Percentiles rank a stretch among this genome's conserved stretches.
Evolutionary conservation across 2,329 filamentous ascomycete species (phyloP).

Genomic region (Colletotrichum falcatum): DNA sequence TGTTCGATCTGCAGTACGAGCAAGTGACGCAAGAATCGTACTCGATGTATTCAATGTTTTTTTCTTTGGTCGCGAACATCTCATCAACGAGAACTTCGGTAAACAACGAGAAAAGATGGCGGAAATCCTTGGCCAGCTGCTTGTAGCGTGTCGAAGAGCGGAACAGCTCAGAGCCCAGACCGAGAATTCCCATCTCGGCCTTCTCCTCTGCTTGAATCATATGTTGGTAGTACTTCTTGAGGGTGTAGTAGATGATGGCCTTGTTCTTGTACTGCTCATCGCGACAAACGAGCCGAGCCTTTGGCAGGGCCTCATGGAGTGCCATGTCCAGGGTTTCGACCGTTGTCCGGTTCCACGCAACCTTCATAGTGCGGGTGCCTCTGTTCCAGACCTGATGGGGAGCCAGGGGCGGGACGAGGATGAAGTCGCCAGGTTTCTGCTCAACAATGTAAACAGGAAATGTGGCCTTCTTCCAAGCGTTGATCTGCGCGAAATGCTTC

Average conservation of each 20-base stretch:
- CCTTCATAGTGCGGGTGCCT: conserved; percentile 95
- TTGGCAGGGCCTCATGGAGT: conserved; percentile 86
- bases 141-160: conserved; percentile 62
- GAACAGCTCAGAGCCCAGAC: conserved; percentile 60
- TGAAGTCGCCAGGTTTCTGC: conserved; percentile 90
- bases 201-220: conserved; percentile 67
- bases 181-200: conserved; percentile 59
- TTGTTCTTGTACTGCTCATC: conserved; percentile 99
- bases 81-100: conserved; percentile 86
- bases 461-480: conserved; percentile 93
- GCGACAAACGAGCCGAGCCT: conserved; percentile 89
- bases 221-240: conserved; percentile 80
- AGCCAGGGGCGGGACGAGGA: conserved; percentile 90
- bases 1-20: conserved; percentile 94
- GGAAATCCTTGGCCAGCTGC: conserved; percentile 86
- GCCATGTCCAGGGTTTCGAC: conserved; percentile 91
- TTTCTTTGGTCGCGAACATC: conserved; percentile 81
- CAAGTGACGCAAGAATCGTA: conserved; percentile 95
- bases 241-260: conserved; percentile 89
- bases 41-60: conserved; percentile 77
- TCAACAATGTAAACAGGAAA: conserved; percentile 95
- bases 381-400: conserved; percentile 99
- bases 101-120: conserved; percentile 81
- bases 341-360: conserved; percentile 97
- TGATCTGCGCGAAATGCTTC: conserved; percentile 94